Percentiles rank a stretch among this genome's conserved stretches.
Conservation (phyloP, 129 eudicot species). For the Solidago caesia region DNA sequence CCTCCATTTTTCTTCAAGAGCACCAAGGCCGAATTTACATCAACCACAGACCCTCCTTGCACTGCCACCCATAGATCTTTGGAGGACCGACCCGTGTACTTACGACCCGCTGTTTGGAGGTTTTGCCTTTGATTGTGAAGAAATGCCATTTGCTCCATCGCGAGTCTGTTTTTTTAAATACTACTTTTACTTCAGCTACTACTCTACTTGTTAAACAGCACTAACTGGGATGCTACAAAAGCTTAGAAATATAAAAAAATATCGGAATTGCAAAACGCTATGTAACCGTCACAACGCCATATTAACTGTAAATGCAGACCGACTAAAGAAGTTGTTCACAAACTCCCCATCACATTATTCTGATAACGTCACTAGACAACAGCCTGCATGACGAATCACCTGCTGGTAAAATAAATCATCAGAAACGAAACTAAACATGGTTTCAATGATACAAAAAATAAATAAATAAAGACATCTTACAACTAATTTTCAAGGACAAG, state of each 20-base stretch:
- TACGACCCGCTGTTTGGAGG: conserved; percentile 56
- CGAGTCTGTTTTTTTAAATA: conserved; percentile 15
- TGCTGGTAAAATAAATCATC: conserved; percentile 14
- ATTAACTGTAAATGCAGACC: conserved; percentile 30
- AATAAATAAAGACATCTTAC: not conserved
- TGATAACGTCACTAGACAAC: conserved; percentile 14
- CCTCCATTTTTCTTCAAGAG: conserved; percentile 82
- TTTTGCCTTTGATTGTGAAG: conserved; percentile 55
- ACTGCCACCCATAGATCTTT: conserved; percentile 77
- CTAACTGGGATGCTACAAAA: not conserved
- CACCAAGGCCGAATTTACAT: conserved; percentile 69
- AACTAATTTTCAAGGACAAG: conserved; percentile 2
- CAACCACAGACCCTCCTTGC: conserved; percentile 68
- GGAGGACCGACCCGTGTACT: conserved; percentile 38
- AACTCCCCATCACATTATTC: conserved; percentile 34
- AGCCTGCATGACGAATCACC: conserved; percentile 21
- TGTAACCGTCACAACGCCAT: conserved; percentile 35
- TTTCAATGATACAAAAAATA: not conserved
- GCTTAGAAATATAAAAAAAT: conserved; percentile 17
- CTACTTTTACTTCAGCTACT: conserved; percentile 4
- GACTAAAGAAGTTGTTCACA: conserved; percentile 31
- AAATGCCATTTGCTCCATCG: conserved; percentile 57
- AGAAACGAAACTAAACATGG: not conserved
- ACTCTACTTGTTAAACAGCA: conserved; percentile 19
- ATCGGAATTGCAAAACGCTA: conserved; percentile 21